Conservation (phyloP, 108 stramenopile species). For the Cyclotella cryptica region DNA sequence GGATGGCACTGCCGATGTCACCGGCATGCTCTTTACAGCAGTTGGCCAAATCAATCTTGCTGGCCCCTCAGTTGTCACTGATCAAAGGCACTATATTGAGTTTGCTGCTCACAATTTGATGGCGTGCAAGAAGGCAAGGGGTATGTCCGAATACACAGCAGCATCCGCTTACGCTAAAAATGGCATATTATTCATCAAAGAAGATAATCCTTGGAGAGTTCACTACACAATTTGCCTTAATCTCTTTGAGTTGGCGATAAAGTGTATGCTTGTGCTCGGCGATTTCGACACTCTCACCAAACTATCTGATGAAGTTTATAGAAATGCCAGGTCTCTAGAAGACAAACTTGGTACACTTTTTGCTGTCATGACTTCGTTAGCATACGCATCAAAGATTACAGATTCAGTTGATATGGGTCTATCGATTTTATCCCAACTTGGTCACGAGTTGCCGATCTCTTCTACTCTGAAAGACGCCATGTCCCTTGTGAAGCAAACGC, state of each 20-base stretch:
- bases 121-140: constrained; percentile 25
- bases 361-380: background rate
- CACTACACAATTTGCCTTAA: constrained; percentile 28
- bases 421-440: constrained; percentile 16
- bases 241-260: constrained; percentile 17
- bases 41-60: too few relatives aligned
- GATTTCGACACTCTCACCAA: background rate
- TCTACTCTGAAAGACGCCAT: background rate
- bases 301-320: constrained; percentile 9
- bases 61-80: too few relatives aligned
- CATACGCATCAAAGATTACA: background rate
- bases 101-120: constrained; percentile 15
- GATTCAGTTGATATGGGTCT: constrained; percentile 10
- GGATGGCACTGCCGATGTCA: background rate
- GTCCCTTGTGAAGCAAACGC: background rate
- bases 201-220: constrained; percentile 16
- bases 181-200: constrained; percentile 25
- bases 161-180: constrained; percentile 12
- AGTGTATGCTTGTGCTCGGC: constrained; percentile 10
- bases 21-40: constrained; percentile 6
- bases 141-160: constrained; percentile 17
- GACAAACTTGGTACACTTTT: constrained; percentile 6
- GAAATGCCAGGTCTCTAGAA: constrained; percentile 10
- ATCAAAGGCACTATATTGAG: constrained; percentile 1
- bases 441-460: background rate